These are phyloP conservation scores for Cornus kousa DNA, from an alignment of 148 eudicot genomes.

Conservation along the genomic window DNA sequence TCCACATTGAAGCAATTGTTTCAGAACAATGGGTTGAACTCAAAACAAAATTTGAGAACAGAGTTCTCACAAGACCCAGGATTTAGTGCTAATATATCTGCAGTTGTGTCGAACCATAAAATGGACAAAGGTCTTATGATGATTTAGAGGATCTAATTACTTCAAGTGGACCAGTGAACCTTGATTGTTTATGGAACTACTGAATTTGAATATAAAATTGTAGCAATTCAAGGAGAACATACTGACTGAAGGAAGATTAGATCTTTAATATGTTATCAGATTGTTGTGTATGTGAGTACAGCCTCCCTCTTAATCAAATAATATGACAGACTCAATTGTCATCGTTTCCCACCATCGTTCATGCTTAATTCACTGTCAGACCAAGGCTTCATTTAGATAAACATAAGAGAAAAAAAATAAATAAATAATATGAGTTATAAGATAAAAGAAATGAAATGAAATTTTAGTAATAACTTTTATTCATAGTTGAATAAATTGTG, in stretches of 20 bases:
- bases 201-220: constrained; percentile 11
- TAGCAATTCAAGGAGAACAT: neutral
- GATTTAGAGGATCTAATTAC: neutral
- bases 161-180: constrained; percentile 39
- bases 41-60: constrained; percentile 13
- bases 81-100: neutral
- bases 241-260: neutral
- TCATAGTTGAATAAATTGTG: too few relatives aligned
- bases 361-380: too few relatives aligned
- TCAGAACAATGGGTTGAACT: constrained; percentile 26
- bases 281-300: neutral
- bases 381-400: too few relatives aligned
- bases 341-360: too few relatives aligned
- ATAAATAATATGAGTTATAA: too few relatives aligned
- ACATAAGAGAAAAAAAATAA: too few relatives aligned
- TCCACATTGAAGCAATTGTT: constrained; percentile 38
- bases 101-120: constrained; percentile 24
- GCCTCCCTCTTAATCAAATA: too few relatives aligned
- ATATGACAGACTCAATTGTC: too few relatives aligned
- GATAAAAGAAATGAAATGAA: too few relatives aligned
- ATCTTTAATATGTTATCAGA: neutral
- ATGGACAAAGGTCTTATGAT: constrained; percentile 16
- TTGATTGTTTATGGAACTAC: constrained; percentile 53
- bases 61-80: constrained; percentile 6
- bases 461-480: too few relatives aligned